These are phyloP conservation scores for Skeletonema grethae DNA, from an alignment of 108 stramenopile genomes.

Conservation along the genomic window DNA sequence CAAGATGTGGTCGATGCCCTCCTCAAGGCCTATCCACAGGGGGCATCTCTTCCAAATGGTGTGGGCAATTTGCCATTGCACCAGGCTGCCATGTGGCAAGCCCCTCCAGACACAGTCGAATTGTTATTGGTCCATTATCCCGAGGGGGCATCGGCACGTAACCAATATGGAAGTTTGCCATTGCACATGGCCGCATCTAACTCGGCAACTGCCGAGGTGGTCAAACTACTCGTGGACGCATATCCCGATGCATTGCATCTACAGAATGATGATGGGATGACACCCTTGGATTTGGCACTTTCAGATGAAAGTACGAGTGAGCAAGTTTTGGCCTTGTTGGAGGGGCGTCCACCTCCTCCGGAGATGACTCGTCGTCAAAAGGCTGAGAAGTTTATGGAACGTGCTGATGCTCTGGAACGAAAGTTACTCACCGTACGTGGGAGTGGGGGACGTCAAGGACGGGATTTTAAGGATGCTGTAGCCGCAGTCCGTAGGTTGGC, in stretches of 20 bases:
- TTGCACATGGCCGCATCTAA: conserved; percentile 89
- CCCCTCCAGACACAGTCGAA: conserved; percentile 75
- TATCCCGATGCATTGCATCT: conserved; percentile 88
- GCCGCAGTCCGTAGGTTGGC: conserved; percentile 79
- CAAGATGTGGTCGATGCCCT: conserved; percentile 84
- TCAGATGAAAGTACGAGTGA: conserved; percentile 75
- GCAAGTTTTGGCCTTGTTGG: conserved; percentile 78
- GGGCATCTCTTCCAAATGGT: conserved; percentile 75
- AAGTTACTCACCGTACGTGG: conserved; percentile 61
- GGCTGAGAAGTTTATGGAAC: conserved; percentile 81
- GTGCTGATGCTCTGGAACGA: conserved; percentile 74
- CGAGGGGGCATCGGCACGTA: conserved; percentile 83
- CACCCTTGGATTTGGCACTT: conserved; percentile 82
- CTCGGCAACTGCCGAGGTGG: conserved; percentile 76
- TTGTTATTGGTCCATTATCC: conserved; percentile 70
- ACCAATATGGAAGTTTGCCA: conserved; percentile 85
- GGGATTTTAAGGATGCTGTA: conserved; percentile 75
- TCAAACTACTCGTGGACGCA: conserved; percentile 74
- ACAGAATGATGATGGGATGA: conserved; percentile 93
- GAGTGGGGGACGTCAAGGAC: conserved; percentile 61
- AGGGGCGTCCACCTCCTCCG: conserved; percentile 86
- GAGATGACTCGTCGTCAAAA: conserved; percentile 79
- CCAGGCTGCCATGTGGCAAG: conserved; percentile 91
- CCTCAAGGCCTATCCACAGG: conserved; percentile 74
- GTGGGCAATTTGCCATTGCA: conserved; percentile 89